Base-by-base conservation (phyloP, 305 asterid genomes). In the Plantago coronopus region DNA sequence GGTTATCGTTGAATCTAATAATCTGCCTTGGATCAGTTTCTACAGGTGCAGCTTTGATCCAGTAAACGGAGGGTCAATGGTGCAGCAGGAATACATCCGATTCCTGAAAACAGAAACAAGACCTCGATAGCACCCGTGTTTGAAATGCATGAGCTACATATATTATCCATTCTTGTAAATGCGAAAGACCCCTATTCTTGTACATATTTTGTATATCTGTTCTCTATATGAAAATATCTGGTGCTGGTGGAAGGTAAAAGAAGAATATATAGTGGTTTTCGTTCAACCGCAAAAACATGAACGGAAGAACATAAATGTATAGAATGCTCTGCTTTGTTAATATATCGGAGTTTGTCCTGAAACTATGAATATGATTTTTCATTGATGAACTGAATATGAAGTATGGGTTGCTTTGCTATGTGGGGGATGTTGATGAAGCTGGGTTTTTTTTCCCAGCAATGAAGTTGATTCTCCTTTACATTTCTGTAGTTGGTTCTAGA, bases 41-140 rank as follows among this genome's bases (percentile, higher is more conserved):
- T 79, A 82, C 69, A 79, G 82, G 80, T 91, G 94, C 86, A 75
- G 86, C 77, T 86, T 88, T 57, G 96, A 91, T 81, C 82, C 81
- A 15, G 85, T 80, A 45, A 86, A 83, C 22, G 96, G 98, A 74
- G 98, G 98, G 61, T 75, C 69, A 27, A 91, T 91, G 98, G 86
- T 74, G 78, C 95, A 84, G 79, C 91, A 68, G 65, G 96, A 91
- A 70, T 77, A 75, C 66, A 71, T 81, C 62, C 82, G 77, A 57
- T 91, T 91, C 74, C 83, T 91, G 57, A 77, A 82, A 76, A 73
- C 91, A 45, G 89, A 81, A 66, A 85, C 73, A 44, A 68, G 82
- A 58, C 48, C 77, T 18, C 63, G 74, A 65, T 85, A 79, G 81
- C 63, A 16, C 45, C 46, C 57, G 38, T 54, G 8, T 62, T 42